Conservation (phyloP, 2,329 filamentous ascomycete species). For the Talaromyces verruculosus region DNA sequence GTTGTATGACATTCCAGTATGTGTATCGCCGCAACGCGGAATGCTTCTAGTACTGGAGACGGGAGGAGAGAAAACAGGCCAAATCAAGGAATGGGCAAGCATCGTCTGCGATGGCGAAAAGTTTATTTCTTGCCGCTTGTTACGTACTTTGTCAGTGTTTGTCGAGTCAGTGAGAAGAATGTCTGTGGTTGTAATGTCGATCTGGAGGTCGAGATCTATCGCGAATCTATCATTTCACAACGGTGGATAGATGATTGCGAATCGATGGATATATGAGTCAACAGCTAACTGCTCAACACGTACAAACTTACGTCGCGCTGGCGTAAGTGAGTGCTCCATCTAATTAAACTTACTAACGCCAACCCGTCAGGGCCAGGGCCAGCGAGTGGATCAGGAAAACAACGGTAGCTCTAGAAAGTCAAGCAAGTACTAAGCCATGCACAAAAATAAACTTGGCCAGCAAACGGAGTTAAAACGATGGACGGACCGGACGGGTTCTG, state of each 20-base stretch:
- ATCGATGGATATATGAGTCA: neutral
- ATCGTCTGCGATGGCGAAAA: constrained; percentile 1
- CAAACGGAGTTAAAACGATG: neutral
- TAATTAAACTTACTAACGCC: neutral
- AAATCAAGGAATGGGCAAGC: neutral
- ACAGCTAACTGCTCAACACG: neutral
- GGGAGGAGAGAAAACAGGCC: neutral
- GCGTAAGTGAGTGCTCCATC: neutral
- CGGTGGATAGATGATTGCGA: neutral
- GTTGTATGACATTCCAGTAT: neutral
- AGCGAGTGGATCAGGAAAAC: neutral
- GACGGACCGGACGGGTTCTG: constrained; percentile 1
- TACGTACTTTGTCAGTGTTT: neutral
- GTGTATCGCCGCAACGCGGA: constrained; percentile 3
- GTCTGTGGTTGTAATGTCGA: neutral
- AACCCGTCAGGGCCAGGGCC: neutral
- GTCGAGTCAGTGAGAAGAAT: neutral
- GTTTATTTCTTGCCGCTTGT: neutral
- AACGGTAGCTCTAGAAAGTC: neutral
- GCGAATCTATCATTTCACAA: neutral
- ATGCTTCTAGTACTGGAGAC: neutral
- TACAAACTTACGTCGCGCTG: neutral
- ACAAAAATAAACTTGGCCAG: no score
- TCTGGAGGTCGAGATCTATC: neutral
- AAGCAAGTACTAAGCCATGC: neutral